Percentiles rank a stretch among this genome's conserved stretches.
These are phyloP conservation scores for Dactylellina cionopaga DNA, from an alignment of 2,329 filamentous ascomycete genomes.

Conservation along the genomic window DNA sequence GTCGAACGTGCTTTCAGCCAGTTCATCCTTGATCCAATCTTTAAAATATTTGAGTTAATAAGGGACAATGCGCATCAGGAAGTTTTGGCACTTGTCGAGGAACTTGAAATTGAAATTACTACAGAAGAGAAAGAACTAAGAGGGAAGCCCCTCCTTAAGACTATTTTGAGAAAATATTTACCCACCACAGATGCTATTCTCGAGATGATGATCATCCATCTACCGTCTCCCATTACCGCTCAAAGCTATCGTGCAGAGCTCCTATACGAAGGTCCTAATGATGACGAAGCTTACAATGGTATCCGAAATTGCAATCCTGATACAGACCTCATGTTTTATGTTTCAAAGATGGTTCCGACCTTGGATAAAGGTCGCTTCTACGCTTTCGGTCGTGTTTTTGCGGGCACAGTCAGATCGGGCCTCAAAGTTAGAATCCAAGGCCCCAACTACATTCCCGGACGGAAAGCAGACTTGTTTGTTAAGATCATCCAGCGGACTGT, in stretches of 20 bases:
- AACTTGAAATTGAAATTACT: conserved; percentile 92
- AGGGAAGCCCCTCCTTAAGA: conserved; percentile 97
- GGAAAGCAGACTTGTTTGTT: conserved; percentile 98
- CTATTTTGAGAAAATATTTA: conserved; percentile 98
- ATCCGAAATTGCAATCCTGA: conserved; percentile 99
- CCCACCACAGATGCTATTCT: conserved; percentile 96
- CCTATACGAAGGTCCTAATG: conserved; percentile 94
- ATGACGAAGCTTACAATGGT: conserved; percentile 91
- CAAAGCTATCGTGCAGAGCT: conserved; percentile 98
- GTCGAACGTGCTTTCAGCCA: conserved; percentile 99
- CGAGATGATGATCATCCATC: conserved; percentile 99
- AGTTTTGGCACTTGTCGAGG: conserved; percentile 80
- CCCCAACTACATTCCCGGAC: conserved; percentile 96
- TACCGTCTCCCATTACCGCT: conserved; percentile 93
- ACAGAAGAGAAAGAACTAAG: conserved; percentile 89
- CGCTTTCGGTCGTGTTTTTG: conserved; percentile 99
- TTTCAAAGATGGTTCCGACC: conserved; percentile 99
- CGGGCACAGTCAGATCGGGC: conserved; percentile 95
- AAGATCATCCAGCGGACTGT: conserved; percentile 99
- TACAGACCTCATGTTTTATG: conserved; percentile 99
- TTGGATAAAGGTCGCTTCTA: conserved; percentile 99
- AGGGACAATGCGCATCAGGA: conserved; percentile 99
- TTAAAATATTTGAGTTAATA: conserved; percentile 95
- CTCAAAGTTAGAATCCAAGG: conserved; percentile 99
- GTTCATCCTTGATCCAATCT: conserved; percentile 99